Conservation (phyloP, 2,329 filamentous ascomycete genomes). For the Alternaria sp. region DNA sequence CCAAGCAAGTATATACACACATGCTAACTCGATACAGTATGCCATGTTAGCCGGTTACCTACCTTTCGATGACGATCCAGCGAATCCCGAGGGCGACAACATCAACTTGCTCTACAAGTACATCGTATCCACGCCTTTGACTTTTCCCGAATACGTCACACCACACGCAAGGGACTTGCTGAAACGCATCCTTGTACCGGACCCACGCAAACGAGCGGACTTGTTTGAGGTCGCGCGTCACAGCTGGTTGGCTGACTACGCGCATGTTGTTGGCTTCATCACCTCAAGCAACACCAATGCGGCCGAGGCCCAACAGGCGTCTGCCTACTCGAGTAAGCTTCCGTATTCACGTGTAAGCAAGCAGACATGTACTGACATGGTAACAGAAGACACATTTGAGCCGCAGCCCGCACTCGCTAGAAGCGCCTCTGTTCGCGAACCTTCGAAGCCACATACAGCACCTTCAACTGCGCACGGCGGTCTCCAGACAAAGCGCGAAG, state of each 20-base stretch:
- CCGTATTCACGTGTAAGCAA: neutral
- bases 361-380: constrained; percentile 20
- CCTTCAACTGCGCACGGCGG: constrained; percentile 62
- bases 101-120: constrained; percentile 99
- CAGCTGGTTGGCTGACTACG: constrained; percentile 97
- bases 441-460: constrained; percentile 69
- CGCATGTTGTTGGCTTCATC: constrained; percentile 95
- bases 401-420: constrained; percentile 73
- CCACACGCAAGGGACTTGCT: constrained; percentile 93
- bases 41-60: constrained; percentile 98
- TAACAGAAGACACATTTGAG: constrained; percentile 63
- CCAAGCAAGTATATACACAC: constrained; percentile 17
- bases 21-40: constrained; percentile 67
- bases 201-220: constrained; percentile 92
- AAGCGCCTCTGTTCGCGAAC: constrained; percentile 91
- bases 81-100: constrained; percentile 97
- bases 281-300: constrained; percentile 92
- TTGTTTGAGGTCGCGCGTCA: constrained; percentile 96
- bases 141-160: constrained; percentile 98
- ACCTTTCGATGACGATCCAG: constrained; percentile 97
- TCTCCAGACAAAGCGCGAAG: constrained; percentile 75
- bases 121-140: constrained; percentile 95
- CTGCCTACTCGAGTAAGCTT: constrained; percentile 66
- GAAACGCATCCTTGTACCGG: constrained; percentile 90
- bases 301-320: constrained; percentile 82